Percentiles rank a stretch among this genome's conserved stretches.
Evolutionary conservation across 768 basidiomycete genomes (phyloP).

Genomic region (Mrakia gelida): DNA sequence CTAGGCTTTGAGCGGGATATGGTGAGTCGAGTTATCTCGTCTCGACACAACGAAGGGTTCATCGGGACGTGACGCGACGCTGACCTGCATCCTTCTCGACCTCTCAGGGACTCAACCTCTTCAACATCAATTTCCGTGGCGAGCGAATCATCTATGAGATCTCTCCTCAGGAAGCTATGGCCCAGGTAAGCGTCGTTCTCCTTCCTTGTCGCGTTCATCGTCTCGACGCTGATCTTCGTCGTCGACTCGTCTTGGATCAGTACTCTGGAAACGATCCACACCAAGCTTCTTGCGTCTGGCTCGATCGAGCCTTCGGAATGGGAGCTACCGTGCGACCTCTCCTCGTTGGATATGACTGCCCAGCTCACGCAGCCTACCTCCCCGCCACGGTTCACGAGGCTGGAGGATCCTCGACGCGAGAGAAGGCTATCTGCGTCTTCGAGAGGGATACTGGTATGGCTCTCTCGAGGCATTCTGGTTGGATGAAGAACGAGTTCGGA

Average conservation of each 20-base stretch:
- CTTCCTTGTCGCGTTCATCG: background rate
- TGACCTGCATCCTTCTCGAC: background rate
- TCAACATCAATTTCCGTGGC: constrained; percentile 57
- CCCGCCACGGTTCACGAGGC: constrained; percentile 56
- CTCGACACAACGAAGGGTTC: constrained; percentile 46
- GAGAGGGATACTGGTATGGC: constrained; percentile 60
- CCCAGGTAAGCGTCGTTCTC: constrained; percentile 27
- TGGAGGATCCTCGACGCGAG: constrained; percentile 49
- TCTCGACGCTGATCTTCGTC: no score
- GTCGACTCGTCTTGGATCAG: constrained; percentile 19
- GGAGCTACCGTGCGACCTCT: constrained; percentile 52
- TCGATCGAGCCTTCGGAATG: constrained; percentile 20
- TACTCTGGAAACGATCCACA: constrained; percentile 16
- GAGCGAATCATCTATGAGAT: constrained; percentile 61
- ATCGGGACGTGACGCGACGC: background rate
- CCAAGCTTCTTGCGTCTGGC: constrained; percentile 4
- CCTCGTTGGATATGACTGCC: constrained; percentile 66
- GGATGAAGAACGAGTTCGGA: constrained; percentile 55
- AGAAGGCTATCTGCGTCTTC: constrained; percentile 62
- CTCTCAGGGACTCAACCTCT: constrained; percentile 50
- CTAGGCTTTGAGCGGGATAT: constrained; percentile 53
- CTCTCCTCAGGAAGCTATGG: constrained; percentile 32
- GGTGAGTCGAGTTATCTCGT: background rate
- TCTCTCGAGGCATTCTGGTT: constrained; percentile 53
- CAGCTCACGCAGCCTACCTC: constrained; percentile 58